phyloP scores from a whole-genome alignment of 202 grass and related monocot species.

The Panicum virgatum region DNA sequence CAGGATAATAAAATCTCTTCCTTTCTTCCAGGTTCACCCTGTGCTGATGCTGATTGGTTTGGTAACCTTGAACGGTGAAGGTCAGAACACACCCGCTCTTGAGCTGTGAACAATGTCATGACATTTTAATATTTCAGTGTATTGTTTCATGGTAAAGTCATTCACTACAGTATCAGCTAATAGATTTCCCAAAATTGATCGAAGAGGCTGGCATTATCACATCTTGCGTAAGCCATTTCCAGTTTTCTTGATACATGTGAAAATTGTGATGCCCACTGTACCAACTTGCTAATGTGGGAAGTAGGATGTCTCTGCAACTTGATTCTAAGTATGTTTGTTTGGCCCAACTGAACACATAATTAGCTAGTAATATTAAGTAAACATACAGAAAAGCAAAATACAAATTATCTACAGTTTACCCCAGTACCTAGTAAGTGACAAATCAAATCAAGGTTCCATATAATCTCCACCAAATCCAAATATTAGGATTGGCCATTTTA shows the following conservation, averaged over 20 bases:
- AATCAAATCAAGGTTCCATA: neutral
- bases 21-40: conserved; percentile 74
- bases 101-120: neutral
- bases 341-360: neutral
- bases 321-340: neutral
- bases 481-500: neutral
- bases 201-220: neutral
- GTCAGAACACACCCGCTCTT: conserved; percentile 22
- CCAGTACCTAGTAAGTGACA: neutral
- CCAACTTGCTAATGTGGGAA: neutral
- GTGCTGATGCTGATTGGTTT: conserved; percentile 95
- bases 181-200: neutral
- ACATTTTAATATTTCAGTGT: conserved; percentile 14
- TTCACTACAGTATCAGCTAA: neutral
- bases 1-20: conserved; percentile 16
- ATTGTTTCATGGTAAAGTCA: neutral
- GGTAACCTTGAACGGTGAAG: conserved; percentile 81
- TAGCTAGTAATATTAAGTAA: neutral
- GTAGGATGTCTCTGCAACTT: conserved; percentile 1
- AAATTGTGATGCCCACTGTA: neutral
- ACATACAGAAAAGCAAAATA: neutral
- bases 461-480: neutral
- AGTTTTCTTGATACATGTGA: conserved; percentile 32
- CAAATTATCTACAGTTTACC: neutral
- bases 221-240: neutral